Evolutionary conservation across 768 basidiomycete species (phyloP).

Genomic region (Panellus pusillus): DNA sequence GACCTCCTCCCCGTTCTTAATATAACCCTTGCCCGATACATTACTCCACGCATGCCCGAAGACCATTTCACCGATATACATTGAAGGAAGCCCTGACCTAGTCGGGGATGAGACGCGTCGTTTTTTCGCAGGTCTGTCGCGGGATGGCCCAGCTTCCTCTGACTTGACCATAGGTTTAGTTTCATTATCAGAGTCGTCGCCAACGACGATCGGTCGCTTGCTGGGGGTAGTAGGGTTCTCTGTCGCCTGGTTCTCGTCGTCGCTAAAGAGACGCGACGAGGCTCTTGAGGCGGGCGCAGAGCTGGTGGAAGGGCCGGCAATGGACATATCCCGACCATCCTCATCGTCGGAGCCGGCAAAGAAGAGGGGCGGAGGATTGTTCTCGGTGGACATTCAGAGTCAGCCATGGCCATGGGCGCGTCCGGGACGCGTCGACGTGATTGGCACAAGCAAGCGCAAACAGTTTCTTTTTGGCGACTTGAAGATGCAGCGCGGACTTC

Average conservation of each 20-base stretch:
- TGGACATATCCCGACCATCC: conserved; percentile 27
- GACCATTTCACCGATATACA: conserved; percentile 67
- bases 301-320: conserved; percentile 13
- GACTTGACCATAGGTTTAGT: conserved; percentile 30
- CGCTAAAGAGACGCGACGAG: conserved; percentile 19
- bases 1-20: conserved; percentile 63
- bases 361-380: conserved; percentile 45
- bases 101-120: conserved; percentile 43
- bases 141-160: conserved; percentile 31
- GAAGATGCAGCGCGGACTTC: conserved; percentile 83
- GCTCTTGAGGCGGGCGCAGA: conserved; percentile 19
- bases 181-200: conserved; percentile 36
- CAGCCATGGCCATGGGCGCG: conserved; percentile 26
- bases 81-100: conserved; percentile 27
- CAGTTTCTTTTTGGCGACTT: conserved; percentile 20
- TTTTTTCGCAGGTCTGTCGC: conserved; percentile 47
- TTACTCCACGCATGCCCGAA: conserved; percentile 80
- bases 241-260: conserved; percentile 15
- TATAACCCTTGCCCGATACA: conserved; percentile 69
- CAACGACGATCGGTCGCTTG: conserved; percentile 20
- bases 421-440: not conserved
- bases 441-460: not conserved
- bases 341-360: conserved; percentile 64
- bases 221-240: conserved; percentile 6
- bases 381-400: conserved; percentile 26